phyloP scores from a whole-genome alignment of 306 rosid genomes.

The Arachis stenosperma region DNA sequence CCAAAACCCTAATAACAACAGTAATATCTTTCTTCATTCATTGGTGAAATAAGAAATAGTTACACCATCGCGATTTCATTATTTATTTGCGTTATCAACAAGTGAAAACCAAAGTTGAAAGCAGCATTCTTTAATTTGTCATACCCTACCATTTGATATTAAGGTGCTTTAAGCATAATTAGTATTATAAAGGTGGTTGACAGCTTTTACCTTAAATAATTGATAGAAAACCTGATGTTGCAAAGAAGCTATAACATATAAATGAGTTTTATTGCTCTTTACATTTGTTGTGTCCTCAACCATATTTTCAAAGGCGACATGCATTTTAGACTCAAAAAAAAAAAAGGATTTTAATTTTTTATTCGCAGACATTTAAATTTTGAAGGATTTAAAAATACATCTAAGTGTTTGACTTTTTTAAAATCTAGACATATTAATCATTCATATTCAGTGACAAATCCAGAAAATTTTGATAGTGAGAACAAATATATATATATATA shows the following conservation, averaged over 20 bases:
- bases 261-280: too few species aligned
- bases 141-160: background rate
- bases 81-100: background rate
- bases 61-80: background rate
- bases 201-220: background rate
- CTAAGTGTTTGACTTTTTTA: too few species aligned
- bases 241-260: too few species aligned
- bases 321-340: too few species aligned
- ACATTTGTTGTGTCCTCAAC: background rate
- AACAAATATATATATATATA: too few species aligned
- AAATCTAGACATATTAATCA: too few species aligned
- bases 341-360: too few species aligned
- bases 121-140: background rate
- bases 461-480: too few species aligned
- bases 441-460: too few species aligned
- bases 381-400: too few species aligned
- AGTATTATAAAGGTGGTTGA: background rate
- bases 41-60: background rate
- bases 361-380: too few species aligned
- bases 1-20: background rate
- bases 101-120: background rate
- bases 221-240: background rate
- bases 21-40: conserved; percentile 1
- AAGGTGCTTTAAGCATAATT: background rate
- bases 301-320: background rate